Evolutionary conservation across 495 filamentous ascomycete species (phyloP).

Genomic region (Neurospora intermedia): DNA sequence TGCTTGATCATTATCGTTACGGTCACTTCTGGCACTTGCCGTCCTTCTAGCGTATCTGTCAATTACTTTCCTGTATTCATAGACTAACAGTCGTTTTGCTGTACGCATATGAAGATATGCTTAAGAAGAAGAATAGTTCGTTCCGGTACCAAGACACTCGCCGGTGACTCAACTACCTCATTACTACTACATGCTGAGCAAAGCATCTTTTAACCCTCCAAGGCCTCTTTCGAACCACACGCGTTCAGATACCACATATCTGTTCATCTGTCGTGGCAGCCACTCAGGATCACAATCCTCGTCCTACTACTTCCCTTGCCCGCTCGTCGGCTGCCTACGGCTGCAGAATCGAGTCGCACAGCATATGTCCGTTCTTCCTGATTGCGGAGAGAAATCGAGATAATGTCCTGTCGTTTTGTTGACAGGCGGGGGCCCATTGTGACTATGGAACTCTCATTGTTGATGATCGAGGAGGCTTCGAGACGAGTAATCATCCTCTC

Average conservation of each 20-base stretch:
- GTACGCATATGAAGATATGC: neutral
- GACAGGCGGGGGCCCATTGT: neutral
- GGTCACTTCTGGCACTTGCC: neutral
- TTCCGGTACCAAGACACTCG: too few species aligned
- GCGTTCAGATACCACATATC: neutral
- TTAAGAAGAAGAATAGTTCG: neutral
- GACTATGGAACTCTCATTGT: neutral
- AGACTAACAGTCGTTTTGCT: neutral
- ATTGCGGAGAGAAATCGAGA: slow-evolving; percentile 1
- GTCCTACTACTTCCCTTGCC: slow-evolving; percentile 1
- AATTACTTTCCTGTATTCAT: neutral
- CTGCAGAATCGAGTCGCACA: slow-evolving; percentile 13
- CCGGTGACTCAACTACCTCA: too few species aligned
- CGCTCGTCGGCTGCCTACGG: slow-evolving; percentile 10
- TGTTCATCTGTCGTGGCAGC: neutral
- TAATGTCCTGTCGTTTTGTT: neutral
- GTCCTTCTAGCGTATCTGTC: neutral
- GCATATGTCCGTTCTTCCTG: slow-evolving; percentile 12
- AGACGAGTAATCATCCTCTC: neutral
- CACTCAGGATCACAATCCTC: neutral
- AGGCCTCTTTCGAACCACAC: neutral
- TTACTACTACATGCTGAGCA: too few species aligned
- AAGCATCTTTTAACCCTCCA: neutral
- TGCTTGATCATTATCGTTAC: neutral
- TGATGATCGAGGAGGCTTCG: neutral